Percentiles rank a stretch among this genome's conserved stretches.
Conservation (phyloP, 2,329 filamentous ascomycete species). For the Claviceps humidiphila region DNA sequence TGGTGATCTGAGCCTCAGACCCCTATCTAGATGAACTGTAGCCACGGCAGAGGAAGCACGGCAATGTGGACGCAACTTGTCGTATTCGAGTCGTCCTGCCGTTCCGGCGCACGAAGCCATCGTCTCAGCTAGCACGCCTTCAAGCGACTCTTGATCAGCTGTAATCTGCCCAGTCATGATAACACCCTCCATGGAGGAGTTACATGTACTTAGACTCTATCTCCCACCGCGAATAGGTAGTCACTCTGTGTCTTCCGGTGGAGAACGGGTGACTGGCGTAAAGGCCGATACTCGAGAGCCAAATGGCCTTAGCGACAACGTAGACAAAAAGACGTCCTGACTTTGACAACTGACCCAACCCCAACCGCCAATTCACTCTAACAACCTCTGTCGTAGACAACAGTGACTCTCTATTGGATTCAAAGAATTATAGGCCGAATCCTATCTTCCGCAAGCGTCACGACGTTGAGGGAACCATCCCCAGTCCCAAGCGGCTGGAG, state of each 20-base stretch:
- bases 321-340: not conserved
- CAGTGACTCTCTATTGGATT: not conserved
- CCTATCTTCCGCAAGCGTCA: constrained; percentile 32
- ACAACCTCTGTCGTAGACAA: not conserved
- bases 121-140: not conserved
- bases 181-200: not conserved
- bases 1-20: no score
- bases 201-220: not conserved
- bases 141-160: not conserved
- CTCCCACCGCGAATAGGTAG: not conserved
- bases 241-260: not conserved
- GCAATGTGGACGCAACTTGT: not conserved
- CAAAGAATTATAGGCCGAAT: constrained; percentile 13
- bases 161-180: no score
- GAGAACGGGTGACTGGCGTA: not conserved
- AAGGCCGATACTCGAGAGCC: not conserved
- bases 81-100: not conserved
- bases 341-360: not conserved
- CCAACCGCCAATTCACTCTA: not conserved
- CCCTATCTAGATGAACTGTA: no score
- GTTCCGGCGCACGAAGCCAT: not conserved
- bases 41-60: constrained; percentile 1
- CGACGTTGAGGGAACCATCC: constrained; percentile 31
- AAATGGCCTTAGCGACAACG: not conserved
- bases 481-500: constrained; percentile 25